A percentile compares a stretch with the other conserved stretches of the same genome.
Evolutionary conservation across 2,329 filamentous ascomycete species (phyloP).

Genomic region (Phyllosticta citriasiana): DNA sequence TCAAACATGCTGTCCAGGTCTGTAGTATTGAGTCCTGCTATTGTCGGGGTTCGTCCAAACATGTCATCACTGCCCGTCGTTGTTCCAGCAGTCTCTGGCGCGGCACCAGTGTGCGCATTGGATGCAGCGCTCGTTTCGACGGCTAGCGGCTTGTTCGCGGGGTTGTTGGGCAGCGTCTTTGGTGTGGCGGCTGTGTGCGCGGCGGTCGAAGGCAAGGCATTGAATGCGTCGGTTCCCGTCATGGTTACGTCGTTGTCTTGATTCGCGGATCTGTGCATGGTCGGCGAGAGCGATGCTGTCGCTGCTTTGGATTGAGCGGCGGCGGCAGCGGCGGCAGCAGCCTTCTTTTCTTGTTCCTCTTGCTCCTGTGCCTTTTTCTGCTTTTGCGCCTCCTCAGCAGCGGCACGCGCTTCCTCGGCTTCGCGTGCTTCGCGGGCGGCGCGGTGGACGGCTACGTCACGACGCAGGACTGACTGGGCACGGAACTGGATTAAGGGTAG

Average conservation of each 20-base stretch:
- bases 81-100: conserved; percentile 3
- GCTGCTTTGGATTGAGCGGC: conserved; percentile 10
- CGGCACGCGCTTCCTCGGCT: conserved; percentile 10
- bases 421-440: conserved; percentile 27
- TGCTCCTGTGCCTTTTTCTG: conserved; percentile 14
- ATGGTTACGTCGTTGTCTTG: conserved; percentile 2
- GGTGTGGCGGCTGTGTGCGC: conserved; percentile 1
- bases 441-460: conserved; percentile 27
- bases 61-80: conserved; percentile 18
- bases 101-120: neutral
- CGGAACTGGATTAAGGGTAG: conserved; percentile 11
- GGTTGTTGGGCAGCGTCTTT: conserved; percentile 3
- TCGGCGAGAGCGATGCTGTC: conserved; percentile 15
- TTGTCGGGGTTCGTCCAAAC: conserved; percentile 22
- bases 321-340: neutral
- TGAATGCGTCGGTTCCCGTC: neutral
- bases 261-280: neutral
- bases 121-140: conserved; percentile 7
- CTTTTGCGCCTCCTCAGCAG: conserved; percentile 13
- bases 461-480: conserved; percentile 24
- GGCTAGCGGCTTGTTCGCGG: conserved; percentile 14
- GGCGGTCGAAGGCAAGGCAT: conserved; percentile 1
- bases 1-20: conserved; percentile 25
- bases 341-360: neutral
- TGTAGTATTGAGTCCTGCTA: conserved; percentile 20